phyloP scores from a whole-genome alignment of 2,329 filamentous ascomycete genomes.

The Aspergillus sp. region DNA sequence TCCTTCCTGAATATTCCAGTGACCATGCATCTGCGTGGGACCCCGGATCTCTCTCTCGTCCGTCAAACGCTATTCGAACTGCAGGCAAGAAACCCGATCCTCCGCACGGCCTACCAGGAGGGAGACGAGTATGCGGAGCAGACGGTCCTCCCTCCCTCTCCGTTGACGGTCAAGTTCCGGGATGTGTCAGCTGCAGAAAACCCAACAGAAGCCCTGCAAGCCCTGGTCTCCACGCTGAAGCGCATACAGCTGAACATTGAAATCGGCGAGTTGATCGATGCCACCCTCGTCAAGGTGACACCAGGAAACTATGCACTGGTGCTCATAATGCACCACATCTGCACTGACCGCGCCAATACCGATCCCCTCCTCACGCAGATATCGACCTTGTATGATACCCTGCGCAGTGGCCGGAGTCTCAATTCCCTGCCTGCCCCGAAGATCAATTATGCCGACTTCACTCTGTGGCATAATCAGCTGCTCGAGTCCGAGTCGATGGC shows the following conservation, averaged over 20 bases:
- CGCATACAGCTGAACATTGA: conserved; percentile 4
- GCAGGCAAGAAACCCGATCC: not conserved
- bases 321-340: conserved; percentile 8
- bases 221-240: not conserved
- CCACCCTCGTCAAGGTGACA: not conserved
- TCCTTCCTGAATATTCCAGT: conserved; percentile 5
- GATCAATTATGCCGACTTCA: conserved; percentile 6
- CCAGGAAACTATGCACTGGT: not conserved
- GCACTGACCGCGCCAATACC: not conserved
- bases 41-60: not conserved
- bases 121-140: not conserved
- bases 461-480: not conserved
- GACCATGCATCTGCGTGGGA: not conserved
- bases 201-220: not conserved
- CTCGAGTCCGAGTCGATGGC: not conserved
- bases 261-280: not conserved
- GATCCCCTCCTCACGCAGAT: not conserved
- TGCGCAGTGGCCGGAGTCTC: not conserved
- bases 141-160: not conserved
- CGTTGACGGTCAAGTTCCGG: not conserved
- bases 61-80: not conserved
- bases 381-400: not conserved
- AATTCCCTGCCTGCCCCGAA: not conserved
- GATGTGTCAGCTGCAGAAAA: not conserved
- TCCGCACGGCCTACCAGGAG: conserved; percentile 4